Evolutionary conservation across 139 green algal species (phyloP).

Genomic region (Auxenochlorella pyrenoidosa): DNA sequence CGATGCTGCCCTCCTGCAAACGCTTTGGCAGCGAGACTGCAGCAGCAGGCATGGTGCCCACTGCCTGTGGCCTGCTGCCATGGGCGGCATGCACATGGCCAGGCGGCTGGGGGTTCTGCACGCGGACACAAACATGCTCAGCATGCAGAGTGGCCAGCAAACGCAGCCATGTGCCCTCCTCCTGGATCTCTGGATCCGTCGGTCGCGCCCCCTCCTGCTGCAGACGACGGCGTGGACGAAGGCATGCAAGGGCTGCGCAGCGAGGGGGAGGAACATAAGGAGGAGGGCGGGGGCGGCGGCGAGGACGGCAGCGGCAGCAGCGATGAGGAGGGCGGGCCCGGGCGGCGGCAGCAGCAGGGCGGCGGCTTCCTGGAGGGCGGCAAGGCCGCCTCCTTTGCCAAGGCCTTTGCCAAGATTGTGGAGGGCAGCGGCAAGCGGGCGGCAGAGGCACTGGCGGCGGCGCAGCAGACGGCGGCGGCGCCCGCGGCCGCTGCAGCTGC

Average conservation of each 20-base stretch:
- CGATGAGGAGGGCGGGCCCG: neutral
- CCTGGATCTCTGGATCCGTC: too few species aligned
- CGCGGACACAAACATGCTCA: neutral
- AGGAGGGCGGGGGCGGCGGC: constrained; percentile 22
- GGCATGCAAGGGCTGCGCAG: neutral
- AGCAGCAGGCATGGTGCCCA: too few species aligned
- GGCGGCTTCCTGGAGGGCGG: constrained; percentile 59
- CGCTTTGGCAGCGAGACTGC: too few species aligned
- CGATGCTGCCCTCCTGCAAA: too few species aligned
- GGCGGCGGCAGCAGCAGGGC: neutral
- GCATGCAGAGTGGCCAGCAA: neutral
- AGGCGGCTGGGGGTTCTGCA: too few species aligned
- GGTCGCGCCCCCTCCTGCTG: too few species aligned
- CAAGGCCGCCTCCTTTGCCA: constrained; percentile 77
- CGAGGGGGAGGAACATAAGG: constrained; percentile 12
- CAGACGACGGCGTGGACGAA: constrained; percentile 39
- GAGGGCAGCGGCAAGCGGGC: constrained; percentile 15
- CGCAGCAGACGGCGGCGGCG: constrained; percentile 21
- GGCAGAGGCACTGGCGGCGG: neutral
- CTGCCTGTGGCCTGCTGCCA: too few species aligned
- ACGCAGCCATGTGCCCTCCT: too few species aligned
- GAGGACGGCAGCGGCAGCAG: constrained; percentile 2
- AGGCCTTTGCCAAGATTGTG: constrained; percentile 78
- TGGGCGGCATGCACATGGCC: neutral
- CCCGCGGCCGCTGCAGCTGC: neutral